Percentiles rank a stretch among this genome's conserved stretches.
Evolutionary conservation across 1,284 basidiomycete species (phyloP).

Genomic region (Filobasidium uniguttulatum): DNA sequence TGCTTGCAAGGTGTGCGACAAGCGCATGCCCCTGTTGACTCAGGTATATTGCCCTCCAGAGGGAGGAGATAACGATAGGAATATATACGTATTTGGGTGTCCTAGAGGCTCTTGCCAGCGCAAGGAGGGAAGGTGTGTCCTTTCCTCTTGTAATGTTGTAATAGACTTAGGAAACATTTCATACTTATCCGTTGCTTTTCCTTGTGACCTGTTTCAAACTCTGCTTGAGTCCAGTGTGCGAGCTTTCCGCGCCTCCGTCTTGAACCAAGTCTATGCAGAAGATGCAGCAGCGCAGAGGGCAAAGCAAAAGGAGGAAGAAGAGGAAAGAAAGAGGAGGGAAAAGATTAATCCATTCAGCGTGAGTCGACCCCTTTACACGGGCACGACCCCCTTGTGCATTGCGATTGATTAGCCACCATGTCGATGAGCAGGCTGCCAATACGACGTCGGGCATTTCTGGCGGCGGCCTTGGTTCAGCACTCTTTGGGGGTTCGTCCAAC

Average conservation of each 20-base stretch:
- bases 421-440: neutral
- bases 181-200: conserved; percentile 9
- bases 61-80: conserved; percentile 36
- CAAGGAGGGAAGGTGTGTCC: conserved; percentile 28
- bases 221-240: conserved; percentile 21
- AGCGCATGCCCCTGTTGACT: conserved; percentile 31
- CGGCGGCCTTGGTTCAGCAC: neutral
- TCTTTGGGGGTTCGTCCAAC: neutral
- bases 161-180: too few species aligned
- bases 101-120: conserved; percentile 28
- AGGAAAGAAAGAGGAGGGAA: conserved; percentile 22
- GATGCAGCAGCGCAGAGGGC: conserved; percentile 22
- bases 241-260: conserved; percentile 32
- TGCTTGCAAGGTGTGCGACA: conserved; percentile 27
- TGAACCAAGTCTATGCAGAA: conserved; percentile 34
- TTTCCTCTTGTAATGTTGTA: conserved; percentile 2
- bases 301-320: conserved; percentile 23
- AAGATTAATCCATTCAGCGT: conserved; percentile 35
- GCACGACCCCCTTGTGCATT: neutral
- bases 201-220: neutral
- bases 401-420: neutral
- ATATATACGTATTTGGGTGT: conserved; percentile 36
- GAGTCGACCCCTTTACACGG: conserved; percentile 8
- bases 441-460: neutral
- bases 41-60: conserved; percentile 38